Percentiles rank a stretch among this genome's conserved stretches.
Evolutionary conservation across 2,329 filamentous ascomycete species (phyloP).

Genomic region (Fusarium miscanthi): DNA sequence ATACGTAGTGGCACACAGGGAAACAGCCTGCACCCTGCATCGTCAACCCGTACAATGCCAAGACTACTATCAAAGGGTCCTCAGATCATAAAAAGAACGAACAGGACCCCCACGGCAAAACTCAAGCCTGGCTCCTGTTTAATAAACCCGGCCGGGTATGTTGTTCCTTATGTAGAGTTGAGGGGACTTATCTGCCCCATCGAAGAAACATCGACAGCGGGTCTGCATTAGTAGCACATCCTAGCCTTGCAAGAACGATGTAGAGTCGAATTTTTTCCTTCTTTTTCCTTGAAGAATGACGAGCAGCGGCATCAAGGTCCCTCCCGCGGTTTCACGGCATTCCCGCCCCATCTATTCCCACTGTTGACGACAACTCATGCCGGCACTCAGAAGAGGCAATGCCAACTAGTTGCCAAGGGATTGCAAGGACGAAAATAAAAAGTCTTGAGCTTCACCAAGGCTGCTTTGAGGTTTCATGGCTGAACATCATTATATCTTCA

Average conservation of each 20-base stretch:
- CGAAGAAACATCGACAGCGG: conserved; percentile 11
- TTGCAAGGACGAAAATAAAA: neutral
- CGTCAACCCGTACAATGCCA: conserved; percentile 12
- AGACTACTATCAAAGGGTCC: conserved; percentile 19
- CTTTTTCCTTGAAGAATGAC: conserved; percentile 9
- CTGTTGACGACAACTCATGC: conserved; percentile 36
- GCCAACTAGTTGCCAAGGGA: neutral
- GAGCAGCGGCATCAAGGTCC: conserved; percentile 2
- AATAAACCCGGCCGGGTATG: conserved; percentile 11
- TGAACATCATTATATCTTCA: neutral
- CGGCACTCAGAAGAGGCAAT: conserved; percentile 26
- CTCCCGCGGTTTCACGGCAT: conserved; percentile 34
- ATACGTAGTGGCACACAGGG: neutral
- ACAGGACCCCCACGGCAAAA: neutral
- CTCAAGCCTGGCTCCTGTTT: neutral
- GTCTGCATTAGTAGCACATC: neutral
- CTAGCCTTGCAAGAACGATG: conserved; percentile 6
- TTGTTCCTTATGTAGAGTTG: neutral
- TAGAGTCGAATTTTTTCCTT: conserved; percentile 27
- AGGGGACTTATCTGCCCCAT: neutral
- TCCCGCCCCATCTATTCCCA: conserved; percentile 40
- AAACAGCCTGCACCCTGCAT: conserved; percentile 23
- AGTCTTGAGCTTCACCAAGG: neutral
- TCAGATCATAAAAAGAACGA: conserved; percentile 24
- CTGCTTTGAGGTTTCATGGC: neutral